These are phyloP conservation scores for Barnettozyma sucrosica DNA, from an alignment of 805 yeast genomes.

Conservation along the genomic window DNA sequence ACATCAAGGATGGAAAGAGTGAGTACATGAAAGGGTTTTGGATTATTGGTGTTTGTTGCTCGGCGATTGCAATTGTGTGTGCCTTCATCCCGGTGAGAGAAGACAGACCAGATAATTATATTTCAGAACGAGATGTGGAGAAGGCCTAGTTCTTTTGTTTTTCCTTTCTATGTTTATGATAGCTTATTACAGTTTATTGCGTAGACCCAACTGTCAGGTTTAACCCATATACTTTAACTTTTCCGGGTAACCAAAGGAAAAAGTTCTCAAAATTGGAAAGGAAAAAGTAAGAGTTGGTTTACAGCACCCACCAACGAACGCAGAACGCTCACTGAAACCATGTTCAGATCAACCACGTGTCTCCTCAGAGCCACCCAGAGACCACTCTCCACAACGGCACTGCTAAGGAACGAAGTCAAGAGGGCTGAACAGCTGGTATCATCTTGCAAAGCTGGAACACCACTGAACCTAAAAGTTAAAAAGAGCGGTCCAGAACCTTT, in stretches of 20 bases:
- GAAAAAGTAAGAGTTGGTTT: background rate
- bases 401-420: constrained; percentile 5
- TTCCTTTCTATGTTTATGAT: background rate
- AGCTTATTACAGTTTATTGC: no score
- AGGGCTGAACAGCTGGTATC: constrained; percentile 25
- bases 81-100: constrained; percentile 25
- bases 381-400: constrained; percentile 1
- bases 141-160: background rate
- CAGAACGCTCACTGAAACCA: background rate
- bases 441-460: constrained; percentile 67
- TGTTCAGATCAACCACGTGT: constrained; percentile 1
- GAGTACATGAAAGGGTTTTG: constrained; percentile 28
- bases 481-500: constrained; percentile 83
- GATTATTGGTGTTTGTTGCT: constrained; percentile 29
- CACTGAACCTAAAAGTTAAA: constrained; percentile 62
- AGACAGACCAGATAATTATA: constrained; percentile 17
- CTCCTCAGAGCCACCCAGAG: background rate
- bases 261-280: background rate
- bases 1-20: constrained; percentile 22
- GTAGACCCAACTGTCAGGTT: no score
- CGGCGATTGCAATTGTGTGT: constrained; percentile 23
- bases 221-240: background rate
- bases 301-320: background rate
- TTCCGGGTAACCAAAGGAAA: background rate
- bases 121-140: background rate